A percentile compares a stretch with the other conserved stretches of the same genome.
Conservation (phyloP, 2,329 filamentous ascomycete genomes). For the Colletotrichum endophyticum region DNA sequence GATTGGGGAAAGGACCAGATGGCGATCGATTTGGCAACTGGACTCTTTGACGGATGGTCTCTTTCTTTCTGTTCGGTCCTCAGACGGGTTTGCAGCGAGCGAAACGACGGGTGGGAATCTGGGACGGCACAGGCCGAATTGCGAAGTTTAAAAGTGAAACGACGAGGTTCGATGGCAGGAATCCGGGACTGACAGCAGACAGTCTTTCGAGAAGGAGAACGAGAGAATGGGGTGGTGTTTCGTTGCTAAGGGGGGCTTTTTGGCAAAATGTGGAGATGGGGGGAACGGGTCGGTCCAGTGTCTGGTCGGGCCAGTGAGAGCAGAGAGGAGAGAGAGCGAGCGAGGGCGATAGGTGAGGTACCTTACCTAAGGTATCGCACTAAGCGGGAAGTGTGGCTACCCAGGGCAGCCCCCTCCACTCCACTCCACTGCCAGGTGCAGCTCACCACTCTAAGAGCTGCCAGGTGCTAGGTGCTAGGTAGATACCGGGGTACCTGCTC, state of each 20-base stretch:
- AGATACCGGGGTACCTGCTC: neutral
- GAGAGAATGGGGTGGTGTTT: constrained; percentile 22
- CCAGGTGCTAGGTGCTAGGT: neutral
- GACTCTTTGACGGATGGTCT: neutral
- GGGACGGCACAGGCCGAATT: constrained; percentile 21
- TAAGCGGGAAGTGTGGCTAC: neutral
- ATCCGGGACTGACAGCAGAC: constrained; percentile 22
- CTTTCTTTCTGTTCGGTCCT: neutral
- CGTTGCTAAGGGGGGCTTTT: constrained; percentile 22
- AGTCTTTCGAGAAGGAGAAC: constrained; percentile 21
- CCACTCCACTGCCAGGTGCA: neutral
- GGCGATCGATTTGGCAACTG: neutral
- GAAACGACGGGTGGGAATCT: constrained; percentile 18
- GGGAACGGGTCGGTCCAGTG: constrained; percentile 15
- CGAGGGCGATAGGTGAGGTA: constrained; percentile 3
- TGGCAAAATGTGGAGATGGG: constrained; percentile 22
- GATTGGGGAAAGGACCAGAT: neutral
- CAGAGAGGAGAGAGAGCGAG: constrained; percentile 11
- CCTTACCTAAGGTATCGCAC: neutral
- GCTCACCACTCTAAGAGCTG: neutral
- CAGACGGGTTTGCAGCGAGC: constrained; percentile 9
- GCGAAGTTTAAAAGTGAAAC: constrained; percentile 23
- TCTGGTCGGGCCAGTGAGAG: neutral
- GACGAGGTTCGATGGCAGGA: constrained; percentile 20
- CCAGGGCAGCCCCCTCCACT: neutral